Percentiles rank a stretch among this genome's conserved stretches.
Evolutionary conservation across 1,139 yeast species (phyloP).

Genomic region (Blastobotrys elegans): DNA sequence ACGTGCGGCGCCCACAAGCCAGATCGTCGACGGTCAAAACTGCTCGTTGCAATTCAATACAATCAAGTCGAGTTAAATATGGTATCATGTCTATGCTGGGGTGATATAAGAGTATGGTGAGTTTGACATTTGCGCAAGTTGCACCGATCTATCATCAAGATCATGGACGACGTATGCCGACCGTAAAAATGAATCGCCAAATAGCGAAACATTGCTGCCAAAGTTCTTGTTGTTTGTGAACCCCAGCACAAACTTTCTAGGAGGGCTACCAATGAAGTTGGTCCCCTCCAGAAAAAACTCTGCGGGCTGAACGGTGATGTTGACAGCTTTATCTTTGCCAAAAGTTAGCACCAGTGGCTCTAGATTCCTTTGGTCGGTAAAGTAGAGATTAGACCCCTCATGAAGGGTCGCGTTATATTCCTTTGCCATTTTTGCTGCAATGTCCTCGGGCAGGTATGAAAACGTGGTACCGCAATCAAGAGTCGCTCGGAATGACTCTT

Average conservation of each 20-base stretch:
- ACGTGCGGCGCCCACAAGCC: no score
- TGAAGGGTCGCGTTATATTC: slow-evolving; percentile 24
- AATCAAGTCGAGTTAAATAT: no score
- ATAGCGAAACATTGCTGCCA: slow-evolving; percentile 23
- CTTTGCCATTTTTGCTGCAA: slow-evolving; percentile 21
- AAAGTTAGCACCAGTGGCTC: slow-evolving; percentile 13
- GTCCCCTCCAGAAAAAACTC: slow-evolving; percentile 23
- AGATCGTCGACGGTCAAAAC: no score
- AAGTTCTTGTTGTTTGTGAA: slow-evolving; percentile 23
- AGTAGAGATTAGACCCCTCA: slow-evolving; percentile 10
- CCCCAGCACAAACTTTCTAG: slow-evolving; percentile 22
- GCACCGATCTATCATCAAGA: slow-evolving; percentile 57
- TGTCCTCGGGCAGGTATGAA: slow-evolving; percentile 29
- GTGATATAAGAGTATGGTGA: neutral
- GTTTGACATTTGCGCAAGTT: slow-evolving; percentile 55
- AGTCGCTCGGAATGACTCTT: slow-evolving; percentile 33
- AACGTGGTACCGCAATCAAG: slow-evolving; percentile 38
- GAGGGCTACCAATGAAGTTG: slow-evolving; percentile 20
- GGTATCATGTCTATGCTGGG: neutral
- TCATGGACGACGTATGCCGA: slow-evolving; percentile 77
- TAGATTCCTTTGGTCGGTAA: slow-evolving; percentile 4
- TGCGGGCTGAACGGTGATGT: slow-evolving; percentile 24
- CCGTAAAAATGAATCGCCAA: slow-evolving; percentile 77
- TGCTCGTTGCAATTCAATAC: no score
- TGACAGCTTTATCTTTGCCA: slow-evolving; percentile 27